Evolutionary conservation across 257 asterid genomes (phyloP), one percentile per base, ranked within the genome.

Genomic region (Echium plantagineum): DNA sequence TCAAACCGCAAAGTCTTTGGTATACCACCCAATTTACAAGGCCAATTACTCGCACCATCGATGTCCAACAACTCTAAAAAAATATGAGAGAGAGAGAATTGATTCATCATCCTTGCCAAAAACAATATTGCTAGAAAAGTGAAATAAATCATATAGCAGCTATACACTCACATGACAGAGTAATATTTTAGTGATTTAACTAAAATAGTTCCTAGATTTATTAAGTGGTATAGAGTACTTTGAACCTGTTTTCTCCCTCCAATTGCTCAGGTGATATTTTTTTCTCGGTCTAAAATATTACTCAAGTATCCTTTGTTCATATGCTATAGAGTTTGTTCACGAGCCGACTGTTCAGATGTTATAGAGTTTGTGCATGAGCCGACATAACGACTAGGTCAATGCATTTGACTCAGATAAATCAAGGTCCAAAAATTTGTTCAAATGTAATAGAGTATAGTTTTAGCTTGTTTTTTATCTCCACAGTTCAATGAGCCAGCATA

Each of bases 1-100:
- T 90, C 95, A 70, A 90, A 90, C 17, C 96, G 81, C 49, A 90
- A 62, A 1, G 96, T 80, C 76, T 74, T 80, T 13, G 79, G 81
- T 65, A 79, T 63, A 58, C 81, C 76, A 30, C 86, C 91, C 52
- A 74, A 71, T 75, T 66, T 85, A 69, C 94, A 83, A 57, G 95
- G 94, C 98, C 98, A 87, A 15, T 65, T 64, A 69, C 66, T 69
- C 17, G 95, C 82, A 72, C 64, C 82, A 32, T 72, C 88, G 52
- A 87, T 80, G 80, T 85, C 88, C 70, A 81, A 58, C 91, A 90
- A 66, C 71, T 72, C 94, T 90, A 83, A 77, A 65, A 73, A 65
- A 66, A 65, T 47, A 59, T 63, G 22, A 21, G 9, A 1, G 55
- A 64, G 62, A 15, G 62, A 68, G 12, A 5, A n/a, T n/a, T 42